Percentiles rank a stretch among this genome's conserved stretches.
Conservation (phyloP, 805 yeast species). For the Wickerhamomyces chambardii region DNA sequence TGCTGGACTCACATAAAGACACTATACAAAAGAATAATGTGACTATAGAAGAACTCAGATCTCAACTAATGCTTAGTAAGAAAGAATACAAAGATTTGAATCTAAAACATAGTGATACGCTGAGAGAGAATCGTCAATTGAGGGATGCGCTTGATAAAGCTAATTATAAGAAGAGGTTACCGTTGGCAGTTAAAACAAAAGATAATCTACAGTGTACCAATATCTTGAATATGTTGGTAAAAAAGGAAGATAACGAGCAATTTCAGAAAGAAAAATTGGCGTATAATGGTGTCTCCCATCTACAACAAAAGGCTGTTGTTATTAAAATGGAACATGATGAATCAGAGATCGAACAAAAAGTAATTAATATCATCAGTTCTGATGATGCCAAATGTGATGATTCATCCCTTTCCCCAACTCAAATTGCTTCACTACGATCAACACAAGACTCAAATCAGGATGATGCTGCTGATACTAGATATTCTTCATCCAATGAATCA, state of each 20-base stretch:
- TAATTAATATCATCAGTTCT: too few relatives aligned
- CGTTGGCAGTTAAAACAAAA: not conserved
- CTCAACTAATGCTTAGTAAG: too few relatives aligned
- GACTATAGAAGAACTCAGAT: too few relatives aligned
- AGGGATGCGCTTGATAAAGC: not conserved
- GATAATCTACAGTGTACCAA: not conserved
- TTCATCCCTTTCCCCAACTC: not conserved
- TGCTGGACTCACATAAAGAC: too few relatives aligned
- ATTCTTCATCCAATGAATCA: not conserved
- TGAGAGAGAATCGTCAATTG: slow-evolving; percentile 1
- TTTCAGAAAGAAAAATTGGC: too few relatives aligned
- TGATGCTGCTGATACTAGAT: not conserved
- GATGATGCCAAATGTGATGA: not conserved
- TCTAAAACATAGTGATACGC: slow-evolving; percentile 1
- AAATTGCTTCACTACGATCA: not conserved
- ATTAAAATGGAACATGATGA: too few relatives aligned
- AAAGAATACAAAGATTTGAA: not conserved
- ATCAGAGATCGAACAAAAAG: not conserved
- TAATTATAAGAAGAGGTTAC: not conserved
- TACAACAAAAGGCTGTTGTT: too few relatives aligned
- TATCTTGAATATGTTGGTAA: not conserved
- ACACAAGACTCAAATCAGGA: too few relatives aligned
- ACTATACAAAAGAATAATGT: too few relatives aligned
- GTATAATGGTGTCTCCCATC: too few relatives aligned
- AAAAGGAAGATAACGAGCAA: not conserved